phyloP scores from a whole-genome alignment of 371 early-diverging fungal genomes.

The Entomophthora muscae region DNA sequence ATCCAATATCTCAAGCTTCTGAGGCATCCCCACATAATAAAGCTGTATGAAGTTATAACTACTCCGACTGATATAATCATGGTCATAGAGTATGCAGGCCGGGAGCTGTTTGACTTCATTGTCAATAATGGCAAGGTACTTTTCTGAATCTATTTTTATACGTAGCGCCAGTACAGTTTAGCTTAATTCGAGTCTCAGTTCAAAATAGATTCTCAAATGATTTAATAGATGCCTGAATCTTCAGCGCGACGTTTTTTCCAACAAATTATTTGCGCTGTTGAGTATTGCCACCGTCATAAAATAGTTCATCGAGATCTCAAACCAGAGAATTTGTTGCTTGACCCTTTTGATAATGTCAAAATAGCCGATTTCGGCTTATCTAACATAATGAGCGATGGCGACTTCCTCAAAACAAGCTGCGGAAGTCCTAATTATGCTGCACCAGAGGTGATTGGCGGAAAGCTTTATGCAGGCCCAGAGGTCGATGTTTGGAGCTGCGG shows the following conservation, averaged over 20 bases:
- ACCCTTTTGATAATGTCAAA: constrained; percentile 89
- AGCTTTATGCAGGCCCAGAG: constrained; percentile 93
- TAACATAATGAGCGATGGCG: constrained; percentile 88
- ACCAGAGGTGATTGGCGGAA: constrained; percentile 91
- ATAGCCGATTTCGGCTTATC: constrained; percentile 95
- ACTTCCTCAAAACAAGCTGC: constrained; percentile 89
- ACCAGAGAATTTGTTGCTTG: constrained; percentile 73
- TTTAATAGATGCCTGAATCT: constrained; percentile 58
- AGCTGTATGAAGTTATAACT: constrained; percentile 94
- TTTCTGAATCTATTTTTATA: not conserved
- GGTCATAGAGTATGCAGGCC: constrained; percentile 94
- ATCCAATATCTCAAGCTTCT: constrained; percentile 89
- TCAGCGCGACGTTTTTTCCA: constrained; percentile 88
- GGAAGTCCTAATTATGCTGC: constrained; percentile 80
- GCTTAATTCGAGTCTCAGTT: too few relatives aligned
- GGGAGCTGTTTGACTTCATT: constrained; percentile 92
- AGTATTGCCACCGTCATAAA: constrained; percentile 94
- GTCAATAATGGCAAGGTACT: constrained; percentile 64
- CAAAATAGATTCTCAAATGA: not conserved
- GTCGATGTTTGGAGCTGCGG: constrained; percentile 99
- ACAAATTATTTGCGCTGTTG: constrained; percentile 95
- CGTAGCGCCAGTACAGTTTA: too few relatives aligned
- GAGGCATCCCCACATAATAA: constrained; percentile 95
- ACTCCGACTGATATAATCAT: constrained; percentile 91
- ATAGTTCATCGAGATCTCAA: constrained; percentile 92